Percentiles rank a stretch among this genome's conserved stretches.
Conservation (phyloP, 2,329 filamentous ascomycete genomes). For the Cadophora gregata region DNA sequence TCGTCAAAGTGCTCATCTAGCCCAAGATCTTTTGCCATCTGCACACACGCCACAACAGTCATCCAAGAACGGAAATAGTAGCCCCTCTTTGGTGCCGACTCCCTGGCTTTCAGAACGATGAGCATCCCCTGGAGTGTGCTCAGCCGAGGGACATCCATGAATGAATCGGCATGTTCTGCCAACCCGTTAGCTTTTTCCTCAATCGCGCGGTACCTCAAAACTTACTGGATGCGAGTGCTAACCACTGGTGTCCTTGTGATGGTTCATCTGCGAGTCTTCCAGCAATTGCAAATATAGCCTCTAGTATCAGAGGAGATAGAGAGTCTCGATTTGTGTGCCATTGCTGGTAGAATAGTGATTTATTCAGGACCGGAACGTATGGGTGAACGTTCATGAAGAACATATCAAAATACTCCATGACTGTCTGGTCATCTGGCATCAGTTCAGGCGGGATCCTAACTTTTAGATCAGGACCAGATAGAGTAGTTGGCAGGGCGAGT, state of each 20-base stretch:
- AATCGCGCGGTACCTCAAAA: not conserved
- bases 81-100: constrained; percentile 88
- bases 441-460: constrained; percentile 90
- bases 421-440: constrained; percentile 87
- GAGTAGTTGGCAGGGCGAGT: constrained; percentile 70
- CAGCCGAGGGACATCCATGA: constrained; percentile 88
- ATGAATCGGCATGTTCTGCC: constrained; percentile 85
- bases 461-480: constrained; percentile 72
- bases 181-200: constrained; percentile 38
- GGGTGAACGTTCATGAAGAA: constrained; percentile 92
- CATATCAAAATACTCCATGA: constrained; percentile 84
- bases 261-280: constrained; percentile 84
- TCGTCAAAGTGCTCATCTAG: constrained; percentile 85
- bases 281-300: constrained; percentile 90
- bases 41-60: constrained; percentile 87
- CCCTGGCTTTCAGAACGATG: constrained; percentile 86
- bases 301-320: constrained; percentile 87
- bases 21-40: constrained; percentile 91
- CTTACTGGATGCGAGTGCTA: constrained; percentile 82
- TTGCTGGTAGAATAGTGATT: constrained; percentile 82
- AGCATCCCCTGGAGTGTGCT: constrained; percentile 92
- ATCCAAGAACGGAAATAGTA: constrained; percentile 99
- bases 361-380: constrained; percentile 89
- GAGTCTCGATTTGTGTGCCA: constrained; percentile 84
- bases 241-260: constrained; percentile 87